phyloP scores from a whole-genome alignment of 2,329 filamentous ascomycete genomes.

The Paecilomyces sp. region DNA sequence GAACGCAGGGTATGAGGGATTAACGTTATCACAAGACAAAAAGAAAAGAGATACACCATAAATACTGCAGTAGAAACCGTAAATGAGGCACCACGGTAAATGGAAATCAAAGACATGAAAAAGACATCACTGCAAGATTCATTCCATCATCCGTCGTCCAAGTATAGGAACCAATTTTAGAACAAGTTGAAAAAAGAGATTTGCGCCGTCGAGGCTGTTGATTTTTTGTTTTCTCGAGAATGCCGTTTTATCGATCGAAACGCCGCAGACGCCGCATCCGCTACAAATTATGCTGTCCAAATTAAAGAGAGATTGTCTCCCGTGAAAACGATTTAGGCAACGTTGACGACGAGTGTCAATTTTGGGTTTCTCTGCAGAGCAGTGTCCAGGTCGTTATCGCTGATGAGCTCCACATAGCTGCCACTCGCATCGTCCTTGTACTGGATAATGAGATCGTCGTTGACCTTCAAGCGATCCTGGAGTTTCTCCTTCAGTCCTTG shows the following conservation, averaged over 20 bases:
- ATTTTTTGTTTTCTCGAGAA: constrained; percentile 11
- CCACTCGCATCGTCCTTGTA: constrained; percentile 81
- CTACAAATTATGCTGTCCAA: constrained; percentile 8
- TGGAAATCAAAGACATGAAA: constrained; percentile 21
- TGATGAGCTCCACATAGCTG: constrained; percentile 66
- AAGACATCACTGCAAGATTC: constrained; percentile 23
- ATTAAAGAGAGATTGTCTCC: neutral
- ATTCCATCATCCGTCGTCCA: constrained; percentile 24
- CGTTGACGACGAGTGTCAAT: constrained; percentile 63
- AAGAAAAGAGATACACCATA: neutral
- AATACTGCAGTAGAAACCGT: neutral
- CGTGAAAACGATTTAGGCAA: constrained; percentile 16
- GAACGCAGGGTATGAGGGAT: neutral
- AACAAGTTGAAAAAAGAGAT: constrained; percentile 2
- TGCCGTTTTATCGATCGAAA: constrained; percentile 12
- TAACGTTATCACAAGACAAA: neutral
- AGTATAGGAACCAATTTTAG: constrained; percentile 10
- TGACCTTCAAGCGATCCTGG: constrained; percentile 71
- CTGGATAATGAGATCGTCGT: constrained; percentile 68
- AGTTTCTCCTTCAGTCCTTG: constrained; percentile 76
- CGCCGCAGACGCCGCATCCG: constrained; percentile 17
- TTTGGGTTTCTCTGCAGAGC: constrained; percentile 83
- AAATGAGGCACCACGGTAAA: neutral
- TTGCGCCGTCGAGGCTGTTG: constrained; percentile 17
- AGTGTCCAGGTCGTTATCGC: constrained; percentile 71